Conservation (phyloP, 73 alveolate genomes). For the Tetrahymena thermophila region DNA sequence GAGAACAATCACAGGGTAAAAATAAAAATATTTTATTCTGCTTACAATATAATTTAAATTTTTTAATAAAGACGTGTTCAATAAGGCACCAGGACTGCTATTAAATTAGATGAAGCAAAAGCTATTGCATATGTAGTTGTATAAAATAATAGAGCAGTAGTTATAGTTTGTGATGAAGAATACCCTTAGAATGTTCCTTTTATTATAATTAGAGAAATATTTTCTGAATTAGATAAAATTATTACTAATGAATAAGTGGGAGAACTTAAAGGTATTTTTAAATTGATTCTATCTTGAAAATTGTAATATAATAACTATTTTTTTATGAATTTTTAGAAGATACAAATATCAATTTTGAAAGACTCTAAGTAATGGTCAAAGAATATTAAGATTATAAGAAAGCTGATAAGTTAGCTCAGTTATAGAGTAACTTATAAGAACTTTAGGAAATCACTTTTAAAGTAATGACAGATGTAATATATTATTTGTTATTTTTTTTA, state of each 20-base stretch:
- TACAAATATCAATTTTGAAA: conserved; percentile 66
- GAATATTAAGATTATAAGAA: conserved; percentile 87
- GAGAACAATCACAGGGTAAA: conserved; percentile 48
- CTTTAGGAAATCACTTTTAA: conserved; percentile 79
- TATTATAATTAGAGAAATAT: conserved; percentile 64
- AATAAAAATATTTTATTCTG: not conserved
- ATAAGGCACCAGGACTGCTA: conserved; percentile 71
- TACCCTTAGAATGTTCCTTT: conserved; percentile 92
- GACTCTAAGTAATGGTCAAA: conserved; percentile 62
- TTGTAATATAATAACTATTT: too few relatives aligned
- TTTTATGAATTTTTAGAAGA: conserved; percentile 40
- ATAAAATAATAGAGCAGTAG: conserved; percentile 47
- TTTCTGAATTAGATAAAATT: conserved; percentile 54
- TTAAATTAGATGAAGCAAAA: conserved; percentile 55
- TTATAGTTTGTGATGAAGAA: conserved; percentile 80
- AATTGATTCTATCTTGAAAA: not conserved
- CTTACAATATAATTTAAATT: too few relatives aligned
- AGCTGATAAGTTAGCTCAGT: conserved; percentile 77
- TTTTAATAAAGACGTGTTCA: conserved; percentile 45
- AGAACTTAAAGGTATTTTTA: conserved; percentile 7
- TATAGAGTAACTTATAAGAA: conserved; percentile 78
- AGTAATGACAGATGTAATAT: conserved; percentile 61
- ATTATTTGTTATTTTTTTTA: not conserved
- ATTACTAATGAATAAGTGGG: not conserved
- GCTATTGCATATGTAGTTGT: conserved; percentile 63